These are phyloP conservation scores for Metschnikowia reukaufii DNA, from an alignment of 805 yeast genomes.

Conservation along the genomic window DNA sequence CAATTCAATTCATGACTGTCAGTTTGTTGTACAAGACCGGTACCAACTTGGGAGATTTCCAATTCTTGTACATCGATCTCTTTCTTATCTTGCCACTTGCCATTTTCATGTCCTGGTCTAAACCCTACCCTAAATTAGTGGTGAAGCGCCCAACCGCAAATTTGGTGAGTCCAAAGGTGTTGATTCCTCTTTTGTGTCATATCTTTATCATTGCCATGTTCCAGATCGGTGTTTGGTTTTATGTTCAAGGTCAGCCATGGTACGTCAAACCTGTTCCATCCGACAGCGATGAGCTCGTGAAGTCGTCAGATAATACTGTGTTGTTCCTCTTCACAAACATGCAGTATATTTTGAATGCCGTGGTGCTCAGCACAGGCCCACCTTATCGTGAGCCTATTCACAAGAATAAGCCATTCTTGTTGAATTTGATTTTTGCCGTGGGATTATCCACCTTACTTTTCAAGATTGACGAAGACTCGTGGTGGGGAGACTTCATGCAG, in stretches of 20 bases:
- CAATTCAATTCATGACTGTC: conserved; percentile 90
- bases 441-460: conserved; percentile 55
- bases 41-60: conserved; percentile 93
- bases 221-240: conserved; percentile 68
- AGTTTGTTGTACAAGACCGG: conserved; percentile 84
- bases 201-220: conserved; percentile 62
- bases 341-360: conserved; percentile 84
- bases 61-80: conserved; percentile 90
- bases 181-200: conserved; percentile 79
- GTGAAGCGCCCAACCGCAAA: conserved; percentile 91
- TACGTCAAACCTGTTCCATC: conserved; percentile 79
- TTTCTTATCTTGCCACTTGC: conserved; percentile 92
- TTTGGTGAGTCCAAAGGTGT: conserved; percentile 81
- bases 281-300: conserved; percentile 67
- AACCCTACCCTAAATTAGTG: conserved; percentile 61
- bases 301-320: conserved; percentile 86
- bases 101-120: conserved; percentile 96
- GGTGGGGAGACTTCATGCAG: conserved; percentile 71
- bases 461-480: conserved; percentile 49
- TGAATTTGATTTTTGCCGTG: conserved; percentile 54
- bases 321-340: conserved; percentile 78
- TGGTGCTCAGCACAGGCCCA: conserved; percentile 86
- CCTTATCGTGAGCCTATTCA: conserved; percentile 83
- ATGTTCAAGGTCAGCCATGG: conserved; percentile 65
- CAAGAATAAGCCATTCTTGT: conserved; percentile 68